Percentiles rank a stretch among this genome's conserved stretches.
These are phyloP conservation scores for Colletotrichum melonis DNA, from an alignment of 2,329 filamentous ascomycete genomes.

Conservation along the genomic window DNA sequence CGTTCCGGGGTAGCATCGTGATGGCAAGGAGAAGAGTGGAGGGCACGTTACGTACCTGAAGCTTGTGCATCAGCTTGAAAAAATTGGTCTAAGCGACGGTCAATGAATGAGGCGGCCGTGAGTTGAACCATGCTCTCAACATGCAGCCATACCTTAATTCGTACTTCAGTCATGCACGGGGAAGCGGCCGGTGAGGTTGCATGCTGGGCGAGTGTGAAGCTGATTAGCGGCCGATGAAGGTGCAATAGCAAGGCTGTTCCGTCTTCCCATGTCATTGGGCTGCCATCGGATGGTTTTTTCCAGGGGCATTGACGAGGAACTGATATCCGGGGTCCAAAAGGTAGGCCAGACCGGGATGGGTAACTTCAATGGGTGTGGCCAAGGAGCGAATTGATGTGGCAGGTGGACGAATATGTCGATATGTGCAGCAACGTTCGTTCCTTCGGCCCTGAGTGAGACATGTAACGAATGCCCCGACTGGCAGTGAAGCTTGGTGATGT, in stretches of 20 bases:
- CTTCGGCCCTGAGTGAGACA: constrained; percentile 10
- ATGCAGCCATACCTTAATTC: constrained; percentile 35
- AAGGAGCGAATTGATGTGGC: constrained; percentile 12
- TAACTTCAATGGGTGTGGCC: constrained; percentile 21
- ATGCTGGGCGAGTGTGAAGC: constrained; percentile 20
- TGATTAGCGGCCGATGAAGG: constrained; percentile 27
- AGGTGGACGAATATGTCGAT: constrained; percentile 7
- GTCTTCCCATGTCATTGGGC: constrained; percentile 17
- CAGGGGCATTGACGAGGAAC: constrained; percentile 16
- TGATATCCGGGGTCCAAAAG: constrained; percentile 23
- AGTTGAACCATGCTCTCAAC: constrained; percentile 18
- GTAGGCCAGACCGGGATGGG: constrained; percentile 19
- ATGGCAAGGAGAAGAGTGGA: constrained; percentile 3
- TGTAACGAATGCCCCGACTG: neutral
- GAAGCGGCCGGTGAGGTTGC: constrained; percentile 30
- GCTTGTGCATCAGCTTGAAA: constrained; percentile 14
- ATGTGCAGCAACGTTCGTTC: constrained; percentile 2
- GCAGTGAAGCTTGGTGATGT: constrained; percentile 10
- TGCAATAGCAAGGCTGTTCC: constrained; percentile 22
- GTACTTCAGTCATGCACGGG: constrained; percentile 33
- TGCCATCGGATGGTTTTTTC: constrained; percentile 7
- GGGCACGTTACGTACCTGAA: constrained; percentile 16
- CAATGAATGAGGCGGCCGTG: constrained; percentile 27
- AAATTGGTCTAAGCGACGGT: constrained; percentile 5
- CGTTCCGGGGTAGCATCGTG: constrained; percentile 29